Base-by-base conservation (phyloP, 192 early-diverging fungal species). In the Backusella mclennaniae region DNA sequence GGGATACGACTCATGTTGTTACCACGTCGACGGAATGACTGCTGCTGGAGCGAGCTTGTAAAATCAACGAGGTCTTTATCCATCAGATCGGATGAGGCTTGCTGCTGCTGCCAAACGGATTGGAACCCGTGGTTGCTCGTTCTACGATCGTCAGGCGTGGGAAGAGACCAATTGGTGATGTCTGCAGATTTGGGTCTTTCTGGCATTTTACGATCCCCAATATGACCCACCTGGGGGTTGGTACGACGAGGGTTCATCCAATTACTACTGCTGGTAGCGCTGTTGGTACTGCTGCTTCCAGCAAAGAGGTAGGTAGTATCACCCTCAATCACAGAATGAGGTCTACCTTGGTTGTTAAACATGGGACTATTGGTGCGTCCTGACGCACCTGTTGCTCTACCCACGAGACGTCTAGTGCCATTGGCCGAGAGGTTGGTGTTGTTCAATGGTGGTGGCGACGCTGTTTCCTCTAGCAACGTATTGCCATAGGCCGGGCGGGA, bases 281-380 rank as follows among this genome's bases (percentile, higher is more conserved):
- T 12, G 19, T 3, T 69, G 11, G 9, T 14, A 23, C 23, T 29
- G 26, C 26, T 63, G 8, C 56, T 23, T 29, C 23, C 67, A 26
- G 52, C 70, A 35, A 67, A 69, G 17, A 82, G 49, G 3, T 74
- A 70, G 14, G 66, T 59, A 23, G 71, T 52, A 74, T 77, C 74
- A 19, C 80, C 76, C 56, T 82, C 80, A 44, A 82, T 77, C 73
- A 82, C 76, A 7, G 80, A 82, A 46, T 73, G 80, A 67, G 80
- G 80, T 26, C 79, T 44, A 71, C 70, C 44, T 12, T 39, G 26
- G 26, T 71, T 71, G 19, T 71, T 71, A 33, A 71, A 71, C 70
- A 71, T 49, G 14, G 67, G 67, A 14, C 23, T 63, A 8, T 3
- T n/a, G 6, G 70, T 71, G 42, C 70, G 70, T 71, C 70, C 70